Percentiles rank a stretch among this genome's conserved stretches.
Evolutionary conservation across 805 yeast genomes (phyloP).

Genomic region (Deakozyma indianensis): DNA sequence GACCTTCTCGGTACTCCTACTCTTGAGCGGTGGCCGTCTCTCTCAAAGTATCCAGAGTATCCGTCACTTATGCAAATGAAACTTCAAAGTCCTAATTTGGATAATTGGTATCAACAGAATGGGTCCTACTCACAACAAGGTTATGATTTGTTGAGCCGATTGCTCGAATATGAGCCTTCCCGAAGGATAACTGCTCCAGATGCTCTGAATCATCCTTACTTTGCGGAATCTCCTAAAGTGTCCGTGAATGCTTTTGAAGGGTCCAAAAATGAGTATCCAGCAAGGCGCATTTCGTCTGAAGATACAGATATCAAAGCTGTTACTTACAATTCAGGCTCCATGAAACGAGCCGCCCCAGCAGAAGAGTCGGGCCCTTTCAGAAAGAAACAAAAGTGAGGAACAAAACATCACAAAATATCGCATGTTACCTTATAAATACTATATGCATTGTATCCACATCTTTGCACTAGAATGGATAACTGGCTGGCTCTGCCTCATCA

Average conservation of each 20-base stretch:
- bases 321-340: conserved; percentile 16
- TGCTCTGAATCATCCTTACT: conserved; percentile 67
- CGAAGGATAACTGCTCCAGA: conserved; percentile 63
- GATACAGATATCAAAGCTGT: conserved; percentile 56
- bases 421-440: background rate
- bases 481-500: conserved; percentile 1
- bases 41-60: conserved; percentile 76
- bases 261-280: conserved; percentile 61
- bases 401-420: background rate
- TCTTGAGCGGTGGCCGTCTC: conserved; percentile 59
- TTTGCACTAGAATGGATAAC: conserved; percentile 2
- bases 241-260: conserved; percentile 70
- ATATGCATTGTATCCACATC: too few species aligned
- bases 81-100: conserved; percentile 52
- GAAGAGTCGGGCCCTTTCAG: conserved; percentile 10
- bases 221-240: conserved; percentile 55
- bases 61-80: conserved; percentile 44
- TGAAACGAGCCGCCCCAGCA: conserved; percentile 18
- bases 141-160: conserved; percentile 42
- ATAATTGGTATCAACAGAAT: conserved; percentile 74
- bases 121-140: conserved; percentile 66
- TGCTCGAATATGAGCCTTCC: conserved; percentile 76
- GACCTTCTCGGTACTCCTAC: conserved; percentile 91
- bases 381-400: conserved; percentile 13
- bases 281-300: conserved; percentile 72